Evolutionary conservation across 352 stramenopile genomes (phyloP), one percentile per base, ranked within the genome.

Genomic region (Phytopythium cucurbitacearum): DNA sequence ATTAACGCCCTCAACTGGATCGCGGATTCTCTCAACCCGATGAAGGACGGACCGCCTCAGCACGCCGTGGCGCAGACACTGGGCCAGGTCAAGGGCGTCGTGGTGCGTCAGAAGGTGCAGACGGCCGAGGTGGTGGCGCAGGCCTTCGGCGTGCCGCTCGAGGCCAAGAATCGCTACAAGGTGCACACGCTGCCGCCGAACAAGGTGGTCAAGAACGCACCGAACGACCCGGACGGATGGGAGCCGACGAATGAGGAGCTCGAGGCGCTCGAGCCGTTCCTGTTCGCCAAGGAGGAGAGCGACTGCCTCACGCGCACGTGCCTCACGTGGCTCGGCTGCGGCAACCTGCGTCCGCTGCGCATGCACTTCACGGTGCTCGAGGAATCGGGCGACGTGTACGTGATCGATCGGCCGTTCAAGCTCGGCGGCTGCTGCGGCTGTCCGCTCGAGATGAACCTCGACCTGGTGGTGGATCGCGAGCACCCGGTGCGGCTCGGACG

Each of bases 121-220:
- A 65, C 62, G 37, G 56, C 48, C 11, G 74, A 85, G 41, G 65
- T 73, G 40, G 47, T 73, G n/a, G 68, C 73, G 47, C 75, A 88
- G 61, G 50, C 50, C 33, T 11, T 82, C 37, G 74, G 66, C 8
- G 21, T 87, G 40, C 73, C 78, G 2, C 86, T 71, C 40, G 76
- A 89, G 50, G 41, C 62, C n/a, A 55, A 48, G 38, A 89, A 89
- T 73, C 76, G 80, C 59, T 89, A 87, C 65, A 66, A 65, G 12
- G 51, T 87, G 38, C 59, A 69, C 32, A 21, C 62, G 15, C 60
- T 89, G 28, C 73, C 69, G 44, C 32, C 57, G 3, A 65, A 62
- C 62, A 87, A 85, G 44, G 66, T 69, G 9, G 70, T 80, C 50
- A 86, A 84, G 63, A 82, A 66, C 38, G 16, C 69, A 3, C 72